Evolutionary conservation across 495 filamentous ascomycete species (phyloP).

Genomic region (Pyronema omphalodes): DNA sequence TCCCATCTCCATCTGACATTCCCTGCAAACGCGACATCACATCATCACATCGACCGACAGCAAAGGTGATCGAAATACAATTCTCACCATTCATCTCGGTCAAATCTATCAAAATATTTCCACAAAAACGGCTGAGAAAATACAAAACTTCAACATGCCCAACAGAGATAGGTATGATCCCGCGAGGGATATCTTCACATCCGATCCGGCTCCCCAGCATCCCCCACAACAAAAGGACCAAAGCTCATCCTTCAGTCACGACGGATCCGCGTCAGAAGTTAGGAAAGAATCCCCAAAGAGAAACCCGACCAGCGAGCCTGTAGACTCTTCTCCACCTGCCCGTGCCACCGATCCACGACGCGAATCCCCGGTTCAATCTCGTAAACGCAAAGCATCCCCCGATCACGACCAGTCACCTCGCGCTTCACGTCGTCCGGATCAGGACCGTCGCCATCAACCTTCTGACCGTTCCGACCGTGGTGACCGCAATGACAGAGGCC

Average conservation of each 20-base stretch:
- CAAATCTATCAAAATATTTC: too few species aligned
- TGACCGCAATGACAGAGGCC: background rate
- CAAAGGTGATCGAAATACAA: too few species aligned
- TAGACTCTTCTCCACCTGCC: background rate
- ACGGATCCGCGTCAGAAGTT: background rate
- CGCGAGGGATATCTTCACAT: conserved; percentile 26
- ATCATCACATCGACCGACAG: background rate
- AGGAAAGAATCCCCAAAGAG: background rate
- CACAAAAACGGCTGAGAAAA: too few species aligned
- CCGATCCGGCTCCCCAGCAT: conserved; percentile 2
- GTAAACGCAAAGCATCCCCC: conserved; percentile 3
- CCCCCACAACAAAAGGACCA: background rate
- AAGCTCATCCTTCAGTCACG: background rate
- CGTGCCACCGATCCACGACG: background rate
- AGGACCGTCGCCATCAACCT: background rate
- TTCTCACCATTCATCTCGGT: too few species aligned
- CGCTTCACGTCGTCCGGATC: background rate
- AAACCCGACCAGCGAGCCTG: too few species aligned
- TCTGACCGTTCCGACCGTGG: background rate
- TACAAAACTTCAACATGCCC: background rate
- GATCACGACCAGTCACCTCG: background rate
- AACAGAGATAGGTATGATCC: conserved; percentile 25
- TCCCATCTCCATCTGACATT: too few species aligned
- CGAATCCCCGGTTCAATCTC: background rate
- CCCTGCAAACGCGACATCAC: background rate